These are phyloP conservation scores for Xylariaceae sp. DNA, from an alignment of 2,329 filamentous ascomycete species.

Conservation along the genomic window DNA sequence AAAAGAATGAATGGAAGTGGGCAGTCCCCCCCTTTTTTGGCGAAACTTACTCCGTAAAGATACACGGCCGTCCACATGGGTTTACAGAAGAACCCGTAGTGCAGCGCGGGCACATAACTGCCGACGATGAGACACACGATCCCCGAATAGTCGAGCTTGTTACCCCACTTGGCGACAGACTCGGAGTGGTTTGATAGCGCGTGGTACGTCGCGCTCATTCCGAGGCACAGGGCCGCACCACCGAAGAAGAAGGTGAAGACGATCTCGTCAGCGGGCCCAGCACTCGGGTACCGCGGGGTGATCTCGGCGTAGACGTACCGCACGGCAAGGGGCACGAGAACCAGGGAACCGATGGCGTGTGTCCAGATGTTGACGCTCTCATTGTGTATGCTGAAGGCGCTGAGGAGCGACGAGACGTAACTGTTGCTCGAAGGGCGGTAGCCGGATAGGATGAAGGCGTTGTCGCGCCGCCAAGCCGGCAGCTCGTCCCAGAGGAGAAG, in stretches of 20 bases:
- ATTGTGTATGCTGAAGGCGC: slow-evolving; percentile 48
- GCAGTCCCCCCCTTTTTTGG: not conserved
- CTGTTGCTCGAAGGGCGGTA: slow-evolving; percentile 49
- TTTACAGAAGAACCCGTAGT: slow-evolving; percentile 76
- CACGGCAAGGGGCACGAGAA: slow-evolving; percentile 46
- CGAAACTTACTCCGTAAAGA: slow-evolving; percentile 60
- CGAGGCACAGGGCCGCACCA: slow-evolving; percentile 66
- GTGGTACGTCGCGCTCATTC: slow-evolving; percentile 82
- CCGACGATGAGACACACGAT: slow-evolving; percentile 91
- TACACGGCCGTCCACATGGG: slow-evolving; percentile 63
- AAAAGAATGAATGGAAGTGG: not conserved
- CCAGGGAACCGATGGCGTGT: slow-evolving; percentile 58
- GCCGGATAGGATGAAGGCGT: slow-evolving; percentile 48
- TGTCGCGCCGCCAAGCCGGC: slow-evolving; percentile 55
- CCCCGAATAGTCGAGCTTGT: slow-evolving; percentile 90
- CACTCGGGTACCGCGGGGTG: slow-evolving; percentile 59
- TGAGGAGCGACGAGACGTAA: slow-evolving; percentile 42
- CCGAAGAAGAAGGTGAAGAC: slow-evolving; percentile 75
- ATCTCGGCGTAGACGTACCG: slow-evolving; percentile 52
- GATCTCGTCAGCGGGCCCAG: slow-evolving; percentile 57
- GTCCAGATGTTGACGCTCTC: slow-evolving; percentile 60
- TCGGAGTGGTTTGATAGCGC: slow-evolving; percentile 79
- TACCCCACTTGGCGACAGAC: slow-evolving; percentile 72
- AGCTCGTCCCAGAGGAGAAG: slow-evolving; percentile 55
- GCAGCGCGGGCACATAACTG: slow-evolving; percentile 81